Evolutionary conservation across 1,284 basidiomycete genomes (phyloP), one percentile per base, ranked within the genome.

Genomic region (Puccinia brachypodii): DNA sequence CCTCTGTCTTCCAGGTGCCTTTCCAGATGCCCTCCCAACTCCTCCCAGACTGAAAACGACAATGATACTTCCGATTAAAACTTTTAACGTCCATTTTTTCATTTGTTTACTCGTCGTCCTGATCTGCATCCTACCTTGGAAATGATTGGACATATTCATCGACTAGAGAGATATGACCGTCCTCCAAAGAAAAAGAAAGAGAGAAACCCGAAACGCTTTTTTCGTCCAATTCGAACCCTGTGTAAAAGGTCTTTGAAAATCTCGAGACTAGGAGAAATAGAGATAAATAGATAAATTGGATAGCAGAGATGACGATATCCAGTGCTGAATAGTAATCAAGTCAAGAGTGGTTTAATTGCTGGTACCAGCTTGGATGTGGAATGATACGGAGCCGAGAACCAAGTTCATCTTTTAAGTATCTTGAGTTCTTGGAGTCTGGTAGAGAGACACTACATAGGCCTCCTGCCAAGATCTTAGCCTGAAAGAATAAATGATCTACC

Each of bases 21-120:
- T 40, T 50, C 44, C 69, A 36, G 69, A 68, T 8, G 64, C 64
- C 64, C 64, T 42, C 19, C 64, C 64, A 6, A 68, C 64, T 42
- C 64, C 64, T 8, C 64, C 28, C 64, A 68, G 44, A 25, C 64
- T 68, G 40, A 68, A 42, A 13, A 68, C 64, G 1, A 68, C 64
- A 22, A 68, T 42, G 40, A 68, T 68, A 68, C 64, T 44, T 13
- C 64, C 64, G 19, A 68, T 68, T 9, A 68, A 13, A 42, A 68
- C 40, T 42, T 44, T 68, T 25, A 44, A 68, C 64, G 64, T 68
- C 64, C 64, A 68, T 36, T 25, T 13, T 68, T 38, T 68, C 1
- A 68, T 22, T 13, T 40, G 40, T 44, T 68, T 68, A 8, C 9
- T 42, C 25, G 40, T 68, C n/a, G 25, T 40, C 31, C 40, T 28